These are phyloP conservation scores for Neohortaea acidophila DNA, from an alignment of 495 filamentous ascomycete species.

Conservation along the genomic window DNA sequence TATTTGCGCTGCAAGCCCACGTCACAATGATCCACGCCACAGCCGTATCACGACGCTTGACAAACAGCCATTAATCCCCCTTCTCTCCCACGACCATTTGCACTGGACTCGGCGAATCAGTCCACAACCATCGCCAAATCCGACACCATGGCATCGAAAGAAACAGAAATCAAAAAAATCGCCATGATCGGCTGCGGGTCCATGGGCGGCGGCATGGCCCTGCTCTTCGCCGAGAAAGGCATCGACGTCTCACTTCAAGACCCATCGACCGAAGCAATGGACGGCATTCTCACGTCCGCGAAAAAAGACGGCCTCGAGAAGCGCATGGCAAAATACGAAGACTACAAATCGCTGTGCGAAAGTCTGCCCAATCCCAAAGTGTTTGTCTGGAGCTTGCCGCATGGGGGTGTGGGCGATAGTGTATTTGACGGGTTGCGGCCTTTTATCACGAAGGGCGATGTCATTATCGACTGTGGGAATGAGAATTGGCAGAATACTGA, in stretches of 20 bases:
- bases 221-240: slow-evolving; percentile 47
- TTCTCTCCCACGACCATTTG: not conserved
- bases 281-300: slow-evolving; percentile 27
- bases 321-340: slow-evolving; percentile 25
- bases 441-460: slow-evolving; percentile 44
- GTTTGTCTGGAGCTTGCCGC: slow-evolving; percentile 54
- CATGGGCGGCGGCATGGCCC: slow-evolving; percentile 52
- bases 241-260: slow-evolving; percentile 48
- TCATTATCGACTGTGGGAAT: slow-evolving; percentile 59
- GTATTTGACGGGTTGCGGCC: slow-evolving; percentile 44
- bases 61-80: not conserved
- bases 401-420: slow-evolving; percentile 50
- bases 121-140: not conserved
- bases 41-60: too few species aligned
- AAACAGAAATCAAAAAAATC: slow-evolving; percentile 27
- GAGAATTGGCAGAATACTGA: slow-evolving; percentile 58
- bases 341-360: slow-evolving; percentile 16
- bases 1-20: too few species aligned
- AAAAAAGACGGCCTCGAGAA: slow-evolving; percentile 24
- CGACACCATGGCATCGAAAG: slow-evolving; percentile 2
- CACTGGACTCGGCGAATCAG: not conserved
- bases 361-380: slow-evolving; percentile 20
- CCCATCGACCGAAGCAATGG: slow-evolving; percentile 34
- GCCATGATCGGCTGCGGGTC: slow-evolving; percentile 50
- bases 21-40: too few species aligned